phyloP scores from a whole-genome alignment of 768 basidiomycete genomes.

The Dioszegia aurantiaca region DNA sequence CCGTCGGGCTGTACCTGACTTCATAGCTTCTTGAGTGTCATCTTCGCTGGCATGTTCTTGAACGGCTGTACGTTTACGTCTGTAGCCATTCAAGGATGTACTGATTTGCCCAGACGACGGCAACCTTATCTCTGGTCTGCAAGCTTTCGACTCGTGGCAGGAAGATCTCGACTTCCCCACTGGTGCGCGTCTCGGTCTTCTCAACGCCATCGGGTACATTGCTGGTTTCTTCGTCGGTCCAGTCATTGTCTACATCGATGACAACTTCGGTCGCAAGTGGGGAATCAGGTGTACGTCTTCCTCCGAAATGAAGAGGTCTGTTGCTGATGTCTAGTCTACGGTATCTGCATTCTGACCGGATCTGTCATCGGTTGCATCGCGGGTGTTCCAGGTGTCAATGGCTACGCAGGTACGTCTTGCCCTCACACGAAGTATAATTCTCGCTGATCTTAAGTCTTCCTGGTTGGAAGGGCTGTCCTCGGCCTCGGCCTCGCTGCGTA shows the following conservation, averaged over 20 bases:
- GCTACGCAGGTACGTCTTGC: slow-evolving; percentile 47
- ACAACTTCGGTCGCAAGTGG: slow-evolving; percentile 51
- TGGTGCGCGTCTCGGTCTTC: slow-evolving; percentile 44
- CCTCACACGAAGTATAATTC: too few relatives aligned
- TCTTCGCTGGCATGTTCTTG: slow-evolving; percentile 52
- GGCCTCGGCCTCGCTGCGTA: slow-evolving; percentile 52
- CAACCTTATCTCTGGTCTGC: slow-evolving; percentile 49
- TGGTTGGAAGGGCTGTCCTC: slow-evolving; percentile 47
- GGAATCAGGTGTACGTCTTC: slow-evolving; percentile 51
- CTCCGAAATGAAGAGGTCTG: too few relatives aligned
- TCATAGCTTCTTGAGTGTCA: slow-evolving; percentile 50
- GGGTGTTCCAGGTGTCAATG: slow-evolving; percentile 48
- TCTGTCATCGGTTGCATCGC: slow-evolving; percentile 52
- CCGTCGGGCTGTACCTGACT: not conserved
- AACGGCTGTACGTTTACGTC: slow-evolving; percentile 48
- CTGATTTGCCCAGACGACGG: slow-evolving; percentile 44
- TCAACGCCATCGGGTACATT: slow-evolving; percentile 51
- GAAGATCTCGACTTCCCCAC: slow-evolving; percentile 49
- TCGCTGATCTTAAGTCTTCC: slow-evolving; percentile 39
- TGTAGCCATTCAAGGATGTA: not conserved
- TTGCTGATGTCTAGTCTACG: slow-evolving; percentile 45
- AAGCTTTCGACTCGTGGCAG: slow-evolving; percentile 52
- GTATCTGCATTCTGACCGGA: slow-evolving; percentile 48
- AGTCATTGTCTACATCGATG: slow-evolving; percentile 51
- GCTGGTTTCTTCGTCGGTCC: slow-evolving; percentile 52